Base-by-base conservation (phyloP, 2,329 filamentous ascomycete genomes). In the Aureobasidium uvarum region DNA sequence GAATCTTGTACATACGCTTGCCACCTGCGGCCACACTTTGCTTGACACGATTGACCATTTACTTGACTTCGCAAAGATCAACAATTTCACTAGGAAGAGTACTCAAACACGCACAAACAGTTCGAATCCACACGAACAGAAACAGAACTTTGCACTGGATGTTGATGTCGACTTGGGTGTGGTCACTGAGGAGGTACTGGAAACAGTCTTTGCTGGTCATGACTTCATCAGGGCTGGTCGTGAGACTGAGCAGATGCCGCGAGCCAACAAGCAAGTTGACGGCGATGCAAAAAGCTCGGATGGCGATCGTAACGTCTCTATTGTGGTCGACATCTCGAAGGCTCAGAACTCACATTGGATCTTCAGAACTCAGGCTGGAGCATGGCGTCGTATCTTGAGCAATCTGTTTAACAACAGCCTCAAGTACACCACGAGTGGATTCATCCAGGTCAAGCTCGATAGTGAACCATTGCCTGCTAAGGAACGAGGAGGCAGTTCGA, bases 361-460 rank as follows among this genome's bases (percentile, higher is more conserved):
- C 1, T 81, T 80, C 31, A 72, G 72, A 2, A 77, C 79, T 1
- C 79, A 83, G 28, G 0, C 79, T 0, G 80, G 80, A 5, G 79
- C 79, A 1, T 75, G 79, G 69, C 72, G 77, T 13, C 74, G 80
- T 2, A 76, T 81, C 16, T 70, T 81, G 48, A 81, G 81, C 78
- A 82, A 82, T 56, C 64, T 82, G 1, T 75, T 81, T 11, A 79
- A 78, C 1, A 82, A 81, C 69, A 73, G 78, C 1, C 70, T 82
- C 80, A 82, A 81, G 67, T 81, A 81, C 67, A 81, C 78, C 0
- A 51, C 70, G 0, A 66, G 71, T 13, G 80, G 81, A 0, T 78
- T 74, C 45, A 78, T 83, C 33, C 71, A 72, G 2, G 70, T 81
- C 3, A 56, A 58, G 18, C 39, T 66, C n/a, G 36, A 59, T 2